Conservation (phyloP, 192 early-diverging fungal genomes). For the Linnemannia schmuckeri region DNA sequence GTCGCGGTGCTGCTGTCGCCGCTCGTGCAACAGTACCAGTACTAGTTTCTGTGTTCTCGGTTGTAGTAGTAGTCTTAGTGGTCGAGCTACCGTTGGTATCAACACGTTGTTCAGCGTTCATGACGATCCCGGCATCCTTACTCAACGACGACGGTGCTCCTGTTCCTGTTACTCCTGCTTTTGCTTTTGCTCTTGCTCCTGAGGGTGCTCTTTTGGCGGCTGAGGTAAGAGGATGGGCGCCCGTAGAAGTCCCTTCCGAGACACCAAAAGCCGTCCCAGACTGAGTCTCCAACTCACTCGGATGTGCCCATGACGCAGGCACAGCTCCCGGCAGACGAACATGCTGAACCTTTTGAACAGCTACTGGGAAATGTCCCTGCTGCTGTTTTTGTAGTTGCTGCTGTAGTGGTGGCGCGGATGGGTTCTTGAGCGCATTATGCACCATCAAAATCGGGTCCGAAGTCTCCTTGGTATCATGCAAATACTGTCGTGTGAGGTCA, state of each 20-base stretch:
- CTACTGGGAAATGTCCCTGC: neutral
- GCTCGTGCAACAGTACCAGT: neutral
- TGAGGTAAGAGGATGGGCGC: neutral
- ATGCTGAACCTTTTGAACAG: neutral
- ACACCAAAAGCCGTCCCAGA: neutral
- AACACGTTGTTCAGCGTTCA: neutral
- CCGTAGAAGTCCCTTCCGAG: neutral
- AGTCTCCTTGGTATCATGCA: neutral
- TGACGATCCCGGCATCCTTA: neutral
- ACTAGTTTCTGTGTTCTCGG: neutral
- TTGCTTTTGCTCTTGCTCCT: neutral
- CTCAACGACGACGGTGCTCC: neutral
- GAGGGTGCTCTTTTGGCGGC: neutral
- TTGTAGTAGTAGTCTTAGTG: neutral
- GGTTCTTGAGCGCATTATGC: neutral
- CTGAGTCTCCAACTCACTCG: neutral
- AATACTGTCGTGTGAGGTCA: neutral
- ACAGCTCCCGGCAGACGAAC: neutral
- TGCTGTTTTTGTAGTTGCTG: neutral
- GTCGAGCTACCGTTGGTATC: neutral
- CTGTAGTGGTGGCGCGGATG: neutral
- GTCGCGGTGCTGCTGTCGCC: slow-evolving; percentile 1
- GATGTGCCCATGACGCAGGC: neutral
- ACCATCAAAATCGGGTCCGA: slow-evolving; percentile 3
- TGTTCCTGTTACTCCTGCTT: neutral